Evolutionary conservation across 2,329 filamentous ascomycete species (phyloP).

Genomic region (Neocatenulostroma microsporum): DNA sequence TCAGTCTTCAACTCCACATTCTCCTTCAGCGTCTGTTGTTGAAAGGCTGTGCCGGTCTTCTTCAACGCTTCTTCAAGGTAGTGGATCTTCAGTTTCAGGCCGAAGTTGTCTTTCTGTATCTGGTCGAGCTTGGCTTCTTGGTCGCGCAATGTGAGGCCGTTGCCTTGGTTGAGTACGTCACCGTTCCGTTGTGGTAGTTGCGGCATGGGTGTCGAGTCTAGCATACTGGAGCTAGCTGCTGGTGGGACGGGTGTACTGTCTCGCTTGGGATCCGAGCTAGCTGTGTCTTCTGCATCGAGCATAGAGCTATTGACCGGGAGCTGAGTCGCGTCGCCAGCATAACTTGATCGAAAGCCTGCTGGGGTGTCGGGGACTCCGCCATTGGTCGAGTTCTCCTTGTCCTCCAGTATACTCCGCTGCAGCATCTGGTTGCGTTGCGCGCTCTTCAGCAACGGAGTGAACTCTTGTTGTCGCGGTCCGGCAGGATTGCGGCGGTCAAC

Average conservation of each 20-base stretch:
- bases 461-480: slow-evolving; percentile 58
- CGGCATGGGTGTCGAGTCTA: slow-evolving; percentile 71
- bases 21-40: slow-evolving; percentile 79
- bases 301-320: slow-evolving; percentile 70
- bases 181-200: slow-evolving; percentile 56
- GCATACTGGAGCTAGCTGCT: slow-evolving; percentile 66
- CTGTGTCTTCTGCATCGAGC: slow-evolving; percentile 54
- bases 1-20: slow-evolving; percentile 95
- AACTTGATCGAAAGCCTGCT: slow-evolving; percentile 52
- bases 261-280: slow-evolving; percentile 51
- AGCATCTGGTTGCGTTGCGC: slow-evolving; percentile 60
- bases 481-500: slow-evolving; percentile 55
- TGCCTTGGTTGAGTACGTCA: slow-evolving; percentile 68
- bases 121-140: slow-evolving; percentile 90
- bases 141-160: slow-evolving; percentile 83
- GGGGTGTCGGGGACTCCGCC: slow-evolving; percentile 56
- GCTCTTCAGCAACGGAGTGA: slow-evolving; percentile 86
- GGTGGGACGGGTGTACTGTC: slow-evolving; percentile 69
- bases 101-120: slow-evolving; percentile 98
- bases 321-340: slow-evolving; percentile 55
- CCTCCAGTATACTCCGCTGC: slow-evolving; percentile 29
- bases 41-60: slow-evolving; percentile 82
- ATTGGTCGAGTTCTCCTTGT: slow-evolving; percentile 35
- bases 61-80: slow-evolving; percentile 86
- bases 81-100: slow-evolving; percentile 92